These are phyloP conservation scores for Stellera chamaejasme DNA, from an alignment of 345 rosid species.

Conservation along the genomic window DNA sequence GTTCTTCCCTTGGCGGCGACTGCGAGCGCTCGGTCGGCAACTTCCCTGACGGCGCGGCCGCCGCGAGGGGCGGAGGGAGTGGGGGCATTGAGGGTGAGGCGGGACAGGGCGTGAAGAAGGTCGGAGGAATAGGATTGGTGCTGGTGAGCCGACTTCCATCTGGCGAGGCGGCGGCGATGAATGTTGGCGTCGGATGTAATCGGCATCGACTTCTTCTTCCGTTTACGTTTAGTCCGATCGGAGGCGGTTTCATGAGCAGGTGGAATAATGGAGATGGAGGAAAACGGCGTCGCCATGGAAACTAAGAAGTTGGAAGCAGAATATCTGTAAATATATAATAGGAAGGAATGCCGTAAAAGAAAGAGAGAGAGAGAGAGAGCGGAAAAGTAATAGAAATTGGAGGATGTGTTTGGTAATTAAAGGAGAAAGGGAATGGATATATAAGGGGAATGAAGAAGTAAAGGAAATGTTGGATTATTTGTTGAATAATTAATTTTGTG, in stretches of 20 bases:
- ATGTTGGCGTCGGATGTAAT: slow-evolving; percentile 16
- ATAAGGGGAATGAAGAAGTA: too few relatives aligned
- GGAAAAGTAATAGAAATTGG: too few relatives aligned
- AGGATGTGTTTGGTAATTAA: too few relatives aligned
- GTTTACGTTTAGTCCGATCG: slow-evolving; percentile 35
- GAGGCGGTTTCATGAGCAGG: background rate
- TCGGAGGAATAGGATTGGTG: slow-evolving; percentile 66
- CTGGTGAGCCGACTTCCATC: slow-evolving; percentile 71
- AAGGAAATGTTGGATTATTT: too few relatives aligned
- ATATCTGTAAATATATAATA: too few relatives aligned
- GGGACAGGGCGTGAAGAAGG: slow-evolving; percentile 53
- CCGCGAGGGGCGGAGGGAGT: slow-evolving; percentile 35
- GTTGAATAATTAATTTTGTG: too few relatives aligned
- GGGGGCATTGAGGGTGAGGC: slow-evolving; percentile 26
- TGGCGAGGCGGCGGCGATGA: slow-evolving; percentile 20
- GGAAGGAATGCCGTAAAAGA: too few relatives aligned
- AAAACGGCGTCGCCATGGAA: slow-evolving; percentile 4
- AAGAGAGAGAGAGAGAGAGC: too few relatives aligned
- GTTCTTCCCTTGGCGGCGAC: slow-evolving; percentile 68
- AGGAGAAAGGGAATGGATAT: too few relatives aligned
- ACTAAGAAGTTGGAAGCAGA: too few relatives aligned
- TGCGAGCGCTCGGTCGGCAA: slow-evolving; percentile 68
- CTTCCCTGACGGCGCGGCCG: slow-evolving; percentile 60
- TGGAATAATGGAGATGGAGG: slow-evolving; percentile 8
- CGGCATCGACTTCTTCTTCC: slow-evolving; percentile 41